Conservation (phyloP, 106 monocot species). For the Dioscorea dumetorum region DNA sequence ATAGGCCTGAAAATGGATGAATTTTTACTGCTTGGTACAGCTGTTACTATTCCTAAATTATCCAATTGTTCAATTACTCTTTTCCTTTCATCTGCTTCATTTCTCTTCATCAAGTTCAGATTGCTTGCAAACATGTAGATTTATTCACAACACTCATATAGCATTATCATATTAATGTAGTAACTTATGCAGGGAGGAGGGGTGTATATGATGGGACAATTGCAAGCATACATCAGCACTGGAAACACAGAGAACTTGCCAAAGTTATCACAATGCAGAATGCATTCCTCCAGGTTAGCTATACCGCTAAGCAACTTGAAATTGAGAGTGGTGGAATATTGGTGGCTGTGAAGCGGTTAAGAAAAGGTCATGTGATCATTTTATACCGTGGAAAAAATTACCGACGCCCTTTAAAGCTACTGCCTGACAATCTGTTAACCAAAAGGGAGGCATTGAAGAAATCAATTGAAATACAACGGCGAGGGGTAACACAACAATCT, state of each 20-base stretch:
- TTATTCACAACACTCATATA: no score
- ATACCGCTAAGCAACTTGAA: slow-evolving; percentile 72
- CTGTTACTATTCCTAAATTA: not conserved
- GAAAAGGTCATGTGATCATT: slow-evolving; percentile 68
- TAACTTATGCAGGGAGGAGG: slow-evolving; percentile 57
- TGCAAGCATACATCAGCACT: slow-evolving; percentile 81
- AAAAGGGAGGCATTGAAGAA: slow-evolving; percentile 66
- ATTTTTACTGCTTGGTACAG: slow-evolving; percentile 56
- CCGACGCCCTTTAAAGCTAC: slow-evolving; percentile 25
- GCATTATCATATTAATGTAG: no score
- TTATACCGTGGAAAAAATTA: slow-evolving; percentile 90
- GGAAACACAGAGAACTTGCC: slow-evolving; percentile 90
- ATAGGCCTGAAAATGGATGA: slow-evolving; percentile 82
- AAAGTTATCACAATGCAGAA: slow-evolving; percentile 81
- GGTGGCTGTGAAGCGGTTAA: slow-evolving; percentile 60
- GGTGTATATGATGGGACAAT: slow-evolving; percentile 84
- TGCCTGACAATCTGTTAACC: slow-evolving; percentile 52
- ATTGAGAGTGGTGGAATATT: slow-evolving; percentile 69
- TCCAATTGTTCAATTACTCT: not conserved
- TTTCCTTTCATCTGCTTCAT: not conserved
- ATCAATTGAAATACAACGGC: slow-evolving; percentile 72
- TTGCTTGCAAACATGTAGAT: no score
- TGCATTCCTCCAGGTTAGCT: slow-evolving; percentile 22
- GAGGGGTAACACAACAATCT: slow-evolving; percentile 58
- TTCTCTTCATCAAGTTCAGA: no score